Evolutionary conservation across 495 filamentous ascomycete genomes (phyloP).

Genomic region (Aspergillus leporis): DNA sequence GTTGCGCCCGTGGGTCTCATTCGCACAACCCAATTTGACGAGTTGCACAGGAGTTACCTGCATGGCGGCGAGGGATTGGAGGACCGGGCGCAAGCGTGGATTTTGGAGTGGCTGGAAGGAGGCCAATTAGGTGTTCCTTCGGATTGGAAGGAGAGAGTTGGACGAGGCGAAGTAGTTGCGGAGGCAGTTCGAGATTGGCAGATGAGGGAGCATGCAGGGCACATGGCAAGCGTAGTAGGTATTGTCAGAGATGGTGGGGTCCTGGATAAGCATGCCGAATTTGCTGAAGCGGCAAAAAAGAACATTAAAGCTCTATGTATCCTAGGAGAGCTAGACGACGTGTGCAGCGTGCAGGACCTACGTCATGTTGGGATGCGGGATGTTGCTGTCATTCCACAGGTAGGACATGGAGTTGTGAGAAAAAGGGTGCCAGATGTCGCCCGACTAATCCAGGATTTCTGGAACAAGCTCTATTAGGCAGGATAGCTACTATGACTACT

Average conservation of each 20-base stretch:
- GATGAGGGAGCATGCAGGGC: conserved; percentile 40
- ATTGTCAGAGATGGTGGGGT: conserved; percentile 44
- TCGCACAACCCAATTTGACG: conserved; percentile 16
- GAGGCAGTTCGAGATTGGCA: conserved; percentile 49
- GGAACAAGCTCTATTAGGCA: conserved; percentile 42
- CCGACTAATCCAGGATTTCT: background rate
- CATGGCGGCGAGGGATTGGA: conserved; percentile 29
- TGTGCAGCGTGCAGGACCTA: conserved; percentile 35
- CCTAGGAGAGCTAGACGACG: conserved; percentile 42
- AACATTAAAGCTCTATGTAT: conserved; percentile 31
- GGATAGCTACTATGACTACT: too few species aligned
- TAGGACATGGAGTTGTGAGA: conserved; percentile 42
- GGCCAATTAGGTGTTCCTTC: conserved; percentile 35
- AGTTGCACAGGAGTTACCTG: conserved; percentile 24
- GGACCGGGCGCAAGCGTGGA: conserved; percentile 30
- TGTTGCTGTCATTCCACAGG: conserved; percentile 35
- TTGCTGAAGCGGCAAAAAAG: conserved; percentile 29
- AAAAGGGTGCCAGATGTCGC: conserved; percentile 4
- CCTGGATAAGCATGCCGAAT: conserved; percentile 39
- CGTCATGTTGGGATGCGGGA: conserved; percentile 35
- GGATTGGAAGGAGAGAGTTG: conserved; percentile 46
- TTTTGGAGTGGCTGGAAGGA: conserved; percentile 38
- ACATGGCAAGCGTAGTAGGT: conserved; percentile 41
- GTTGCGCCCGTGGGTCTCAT: conserved; percentile 40
- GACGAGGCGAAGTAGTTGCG: conserved; percentile 41